Evolutionary conservation across 2,329 filamentous ascomycete species (phyloP).

Genomic region (Fusarium sp.): DNA sequence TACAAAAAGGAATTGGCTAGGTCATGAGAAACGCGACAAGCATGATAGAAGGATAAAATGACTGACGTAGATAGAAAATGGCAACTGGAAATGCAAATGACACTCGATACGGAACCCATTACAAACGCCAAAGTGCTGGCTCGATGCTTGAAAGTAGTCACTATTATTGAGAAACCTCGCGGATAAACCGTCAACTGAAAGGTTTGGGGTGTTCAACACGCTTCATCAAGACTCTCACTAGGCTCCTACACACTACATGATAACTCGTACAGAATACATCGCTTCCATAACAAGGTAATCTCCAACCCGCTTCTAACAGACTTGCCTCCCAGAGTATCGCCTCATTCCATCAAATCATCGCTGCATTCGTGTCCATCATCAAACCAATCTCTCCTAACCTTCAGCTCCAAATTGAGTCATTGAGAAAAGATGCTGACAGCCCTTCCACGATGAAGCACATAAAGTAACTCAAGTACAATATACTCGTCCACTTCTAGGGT

Average conservation of each 20-base stretch:
- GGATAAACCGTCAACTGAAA: background rate
- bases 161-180: background rate
- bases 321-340: background rate
- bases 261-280: slow-evolving; percentile 20
- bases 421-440: background rate
- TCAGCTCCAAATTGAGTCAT: background rate
- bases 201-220: background rate
- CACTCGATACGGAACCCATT: background rate
- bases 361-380: slow-evolving; percentile 13
- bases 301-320: slow-evolving; percentile 12
- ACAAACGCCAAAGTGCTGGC: background rate
- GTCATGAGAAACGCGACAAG: slow-evolving; percentile 14
- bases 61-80: slow-evolving; percentile 3
- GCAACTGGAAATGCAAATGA: slow-evolving; percentile 1
- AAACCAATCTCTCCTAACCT: background rate
- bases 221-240: slow-evolving; percentile 16
- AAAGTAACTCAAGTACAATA: background rate
- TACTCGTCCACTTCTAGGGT: slow-evolving; percentile 17
- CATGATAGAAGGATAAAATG: slow-evolving; percentile 20
- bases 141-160: background rate
- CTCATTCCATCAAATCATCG: slow-evolving; percentile 18
- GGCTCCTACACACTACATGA: slow-evolving; percentile 30
- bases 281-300: slow-evolving; percentile 12
- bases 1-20: slow-evolving; percentile 12
- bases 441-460: background rate